Base-by-base conservation (phyloP, 768 basidiomycete genomes). In the Lactarius quietus region DNA sequence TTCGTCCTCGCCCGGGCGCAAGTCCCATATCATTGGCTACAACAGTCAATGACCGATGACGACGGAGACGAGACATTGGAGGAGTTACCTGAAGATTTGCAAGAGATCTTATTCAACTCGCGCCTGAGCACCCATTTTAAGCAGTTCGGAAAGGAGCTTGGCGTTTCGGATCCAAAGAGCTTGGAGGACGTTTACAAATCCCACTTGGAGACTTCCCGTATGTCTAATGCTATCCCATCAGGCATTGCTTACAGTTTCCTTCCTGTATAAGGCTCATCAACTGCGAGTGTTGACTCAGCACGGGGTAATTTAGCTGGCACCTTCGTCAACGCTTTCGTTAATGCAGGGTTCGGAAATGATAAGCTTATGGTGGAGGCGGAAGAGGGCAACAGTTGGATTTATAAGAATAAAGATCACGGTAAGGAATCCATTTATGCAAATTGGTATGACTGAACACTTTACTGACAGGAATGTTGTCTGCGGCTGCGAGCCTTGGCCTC, bases 381-480 rank as follows among this genome's bases (percentile, higher is more conserved):
- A 65, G 95, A 97, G 72, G 96, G 97, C 17, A 92, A 86, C 76
- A 95, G 93, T 71, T 99, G 95, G 95, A 93, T 99, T 64, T 99
- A 98, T 82, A 98, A 98, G 84, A 98, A 98, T 81, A 98, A 98
- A 78, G 96, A 98, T 60, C 93, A 97, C 68, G 97, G 95, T 88
- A 64, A 26, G 82, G 73, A 17, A 29, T 55, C 18, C 33, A 18
- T 51, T 29, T 8, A 48, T 31, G 1, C 12, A 29, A 15, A 39
- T 28, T 31, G 29, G 33, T n/a, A 28, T 29, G n/a, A 12, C 54
- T 56, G 31, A 20, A 53, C 15, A n/a, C 57, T 38, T 48, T 61
- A 8, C n/a, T 14, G 29, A 35, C 67, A 93, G 92, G 92, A 60
- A 98, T 98, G 94, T 88, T 96, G 84, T 93, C 91, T 65, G 97